Conservation (phyloP, 345 rosid genomes). For the Salix purpurea region DNA sequence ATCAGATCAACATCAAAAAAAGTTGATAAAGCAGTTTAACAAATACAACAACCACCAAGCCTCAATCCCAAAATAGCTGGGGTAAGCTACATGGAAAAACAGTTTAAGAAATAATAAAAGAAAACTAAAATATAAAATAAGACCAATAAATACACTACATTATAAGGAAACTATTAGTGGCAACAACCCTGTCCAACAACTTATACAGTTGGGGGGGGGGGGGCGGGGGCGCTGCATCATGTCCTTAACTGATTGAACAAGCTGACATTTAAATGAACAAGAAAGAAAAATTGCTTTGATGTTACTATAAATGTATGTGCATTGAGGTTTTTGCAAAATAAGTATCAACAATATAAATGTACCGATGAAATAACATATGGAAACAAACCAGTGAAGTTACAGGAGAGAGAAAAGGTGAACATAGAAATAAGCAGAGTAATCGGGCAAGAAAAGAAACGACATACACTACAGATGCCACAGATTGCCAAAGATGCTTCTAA, state of each 20-base stretch:
- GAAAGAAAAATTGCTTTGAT: neutral
- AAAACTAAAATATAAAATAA: neutral
- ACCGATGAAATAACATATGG: neutral
- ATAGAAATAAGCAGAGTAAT: neutral
- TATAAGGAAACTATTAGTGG: neutral
- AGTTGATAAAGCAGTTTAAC: neutral
- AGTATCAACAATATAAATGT: neutral
- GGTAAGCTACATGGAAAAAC: neutral
- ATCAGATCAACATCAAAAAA: neutral
- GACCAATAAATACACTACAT: neutral
- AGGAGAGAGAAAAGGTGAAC: neutral
- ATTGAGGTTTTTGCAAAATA: neutral
- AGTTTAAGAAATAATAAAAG: neutral
- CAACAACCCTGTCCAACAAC: neutral
- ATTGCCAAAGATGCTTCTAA: conserved; percentile 78
- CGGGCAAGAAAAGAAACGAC: conserved; percentile 14
- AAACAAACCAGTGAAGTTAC: neutral
- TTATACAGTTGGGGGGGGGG: neutral
- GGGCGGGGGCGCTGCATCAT: neutral
- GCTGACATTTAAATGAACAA: neutral
- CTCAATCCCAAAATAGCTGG: neutral
- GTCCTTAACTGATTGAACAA: neutral
- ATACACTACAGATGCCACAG: conserved; percentile 89
- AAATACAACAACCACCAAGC: neutral
- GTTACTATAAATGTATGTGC: neutral